These are phyloP conservation scores for Kuraishia borneana DNA, from an alignment of 805 yeast species.

Conservation along the genomic window DNA sequence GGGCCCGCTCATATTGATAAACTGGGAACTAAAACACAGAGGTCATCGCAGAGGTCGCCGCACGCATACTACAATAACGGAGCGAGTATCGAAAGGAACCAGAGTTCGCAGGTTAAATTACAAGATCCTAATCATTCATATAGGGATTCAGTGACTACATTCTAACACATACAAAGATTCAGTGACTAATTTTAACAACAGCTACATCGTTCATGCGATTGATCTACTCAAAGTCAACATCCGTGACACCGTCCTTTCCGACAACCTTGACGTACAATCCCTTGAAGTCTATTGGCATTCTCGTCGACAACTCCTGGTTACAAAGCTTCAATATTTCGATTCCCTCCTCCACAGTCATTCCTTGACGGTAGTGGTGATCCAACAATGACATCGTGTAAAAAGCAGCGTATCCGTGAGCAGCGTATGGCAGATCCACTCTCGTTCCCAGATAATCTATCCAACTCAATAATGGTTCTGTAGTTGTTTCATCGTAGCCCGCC, in stretches of 20 bases:
- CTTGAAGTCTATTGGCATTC: constrained; percentile 93
- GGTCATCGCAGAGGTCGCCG: too few relatives aligned
- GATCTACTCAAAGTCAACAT: constrained; percentile 9
- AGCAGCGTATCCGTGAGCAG: constrained; percentile 98
- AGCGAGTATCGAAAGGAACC: too few relatives aligned
- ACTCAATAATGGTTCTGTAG: constrained; percentile 53
- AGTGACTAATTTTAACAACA: neutral
- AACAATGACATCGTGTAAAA: constrained; percentile 84
- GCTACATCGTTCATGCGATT: too few relatives aligned
- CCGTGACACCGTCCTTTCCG: constrained; percentile 21
- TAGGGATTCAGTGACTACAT: constrained; percentile 1
- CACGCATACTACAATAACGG: too few relatives aligned
- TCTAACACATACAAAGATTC: neutral
- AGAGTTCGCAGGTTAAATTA: too few relatives aligned
- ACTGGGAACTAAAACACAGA: too few relatives aligned
- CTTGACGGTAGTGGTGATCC: constrained; percentile 81
- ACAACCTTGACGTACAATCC: constrained; percentile 36
- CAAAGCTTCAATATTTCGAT: constrained; percentile 61
- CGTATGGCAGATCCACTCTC: constrained; percentile 82
- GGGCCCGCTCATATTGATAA: too few relatives aligned
- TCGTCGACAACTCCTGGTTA: constrained; percentile 62
- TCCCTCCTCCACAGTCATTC: constrained; percentile 70
- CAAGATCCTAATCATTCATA: too few relatives aligned
- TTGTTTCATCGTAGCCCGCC: constrained; percentile 67
- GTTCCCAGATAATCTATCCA: constrained; percentile 96